Percentiles rank a stretch among this genome's conserved stretches.
These are phyloP conservation scores for Sarocladiaceae sp. DNA, from an alignment of 2,329 filamentous ascomycete genomes.

Conservation along the genomic window DNA sequence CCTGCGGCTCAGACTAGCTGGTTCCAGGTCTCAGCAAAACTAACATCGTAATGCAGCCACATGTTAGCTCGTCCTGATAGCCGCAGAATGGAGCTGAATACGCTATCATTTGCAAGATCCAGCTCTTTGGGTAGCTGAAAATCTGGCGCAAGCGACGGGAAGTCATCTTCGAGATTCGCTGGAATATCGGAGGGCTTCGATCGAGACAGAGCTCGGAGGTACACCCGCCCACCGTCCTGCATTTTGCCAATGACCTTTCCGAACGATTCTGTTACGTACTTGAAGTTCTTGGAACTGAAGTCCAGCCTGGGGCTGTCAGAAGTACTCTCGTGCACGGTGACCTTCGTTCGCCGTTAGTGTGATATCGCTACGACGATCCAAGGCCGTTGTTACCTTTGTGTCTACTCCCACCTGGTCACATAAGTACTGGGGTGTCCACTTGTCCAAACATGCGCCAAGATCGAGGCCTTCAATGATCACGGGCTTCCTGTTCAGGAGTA, in stretches of 20 bases:
- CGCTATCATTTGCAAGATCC: slow-evolving; percentile 50
- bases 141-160: slow-evolving; percentile 63
- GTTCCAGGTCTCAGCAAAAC: slow-evolving; percentile 17
- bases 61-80: slow-evolving; percentile 78
- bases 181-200: slow-evolving; percentile 64
- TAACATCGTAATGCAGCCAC: slow-evolving; percentile 86
- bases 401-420: slow-evolving; percentile 55
- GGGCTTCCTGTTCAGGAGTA: slow-evolving; percentile 53
- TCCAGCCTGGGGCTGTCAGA: slow-evolving; percentile 60
- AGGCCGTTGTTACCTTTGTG: slow-evolving; percentile 46
- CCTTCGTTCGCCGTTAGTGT: slow-evolving; percentile 32
- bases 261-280: slow-evolving; percentile 66
- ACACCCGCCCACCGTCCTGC: slow-evolving; percentile 50
- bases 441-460: slow-evolving; percentile 61
- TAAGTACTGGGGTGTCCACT: slow-evolving; percentile 69
- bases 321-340: slow-evolving; percentile 69
- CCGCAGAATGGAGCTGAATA: slow-evolving; percentile 74
- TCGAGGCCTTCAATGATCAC: slow-evolving; percentile 59
- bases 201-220: slow-evolving; percentile 73
- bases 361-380: not conserved
- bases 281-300: slow-evolving; percentile 80
- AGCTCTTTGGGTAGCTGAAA: slow-evolving; percentile 66
- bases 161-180: slow-evolving; percentile 68
- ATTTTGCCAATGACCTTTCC: slow-evolving; percentile 61
- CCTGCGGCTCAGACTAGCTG: slow-evolving; percentile 7